phyloP scores from a whole-genome alignment of 768 basidiomycete species.

The Rhizopogon salebrosus region DNA sequence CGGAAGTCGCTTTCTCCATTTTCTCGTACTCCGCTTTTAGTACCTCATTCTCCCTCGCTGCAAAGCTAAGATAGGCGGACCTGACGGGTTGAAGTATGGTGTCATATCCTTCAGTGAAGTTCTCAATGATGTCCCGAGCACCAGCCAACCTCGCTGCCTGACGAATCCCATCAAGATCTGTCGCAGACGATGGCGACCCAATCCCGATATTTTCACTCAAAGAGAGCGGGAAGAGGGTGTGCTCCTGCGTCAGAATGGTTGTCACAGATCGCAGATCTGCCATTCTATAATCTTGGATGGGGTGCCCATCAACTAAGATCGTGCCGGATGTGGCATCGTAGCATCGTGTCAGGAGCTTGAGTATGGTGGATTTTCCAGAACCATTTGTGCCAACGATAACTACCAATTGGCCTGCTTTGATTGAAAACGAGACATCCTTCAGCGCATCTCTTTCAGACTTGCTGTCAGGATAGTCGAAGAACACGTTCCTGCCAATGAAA shows the following conservation, averaged over 20 bases:
- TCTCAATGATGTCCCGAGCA: conserved; percentile 34
- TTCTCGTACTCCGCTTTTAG: conserved; percentile 14
- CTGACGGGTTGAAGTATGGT: conserved; percentile 33
- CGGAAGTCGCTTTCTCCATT: conserved; percentile 13
- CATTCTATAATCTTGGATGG: conserved; percentile 27
- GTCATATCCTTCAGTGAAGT: conserved; percentile 31
- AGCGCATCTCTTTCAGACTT: conserved; percentile 17
- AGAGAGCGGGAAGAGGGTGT: conserved; percentile 31
- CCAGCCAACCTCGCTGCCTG: conserved; percentile 31
- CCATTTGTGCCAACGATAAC: conserved; percentile 31
- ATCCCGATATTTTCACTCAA: conserved; percentile 37
- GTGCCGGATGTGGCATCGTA: conserved; percentile 29
- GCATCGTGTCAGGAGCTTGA: conserved; percentile 36
- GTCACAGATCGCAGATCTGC: conserved; percentile 31
- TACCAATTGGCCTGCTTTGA: conserved; percentile 27
- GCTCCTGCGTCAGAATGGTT: conserved; percentile 39
- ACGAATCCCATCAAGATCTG: conserved; percentile 10
- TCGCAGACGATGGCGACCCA: conserved; percentile 18
- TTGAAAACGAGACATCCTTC: conserved; percentile 23
- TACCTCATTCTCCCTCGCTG: conserved; percentile 8
- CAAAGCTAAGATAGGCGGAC: conserved; percentile 23
- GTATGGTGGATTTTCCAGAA: conserved; percentile 31
- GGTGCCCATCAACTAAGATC: conserved; percentile 34
- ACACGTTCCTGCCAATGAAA: conserved; percentile 35
- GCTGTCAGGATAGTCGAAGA: conserved; percentile 47